Evolutionary conservation across 805 yeast genomes (phyloP).

Genomic region (Scheffersomyces stipitis): DNA sequence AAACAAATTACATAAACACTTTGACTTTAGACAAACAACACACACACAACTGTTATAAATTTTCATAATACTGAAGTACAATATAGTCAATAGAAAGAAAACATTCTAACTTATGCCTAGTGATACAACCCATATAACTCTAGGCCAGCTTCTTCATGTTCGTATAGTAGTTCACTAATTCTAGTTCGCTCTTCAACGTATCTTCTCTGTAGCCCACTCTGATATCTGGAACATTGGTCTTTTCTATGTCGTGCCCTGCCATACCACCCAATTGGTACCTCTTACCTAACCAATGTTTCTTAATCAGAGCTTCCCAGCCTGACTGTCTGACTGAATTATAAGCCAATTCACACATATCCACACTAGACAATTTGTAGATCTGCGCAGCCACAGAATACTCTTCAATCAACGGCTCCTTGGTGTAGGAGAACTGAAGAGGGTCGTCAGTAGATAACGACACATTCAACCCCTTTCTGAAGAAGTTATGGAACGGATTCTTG

Average conservation of each 20-base stretch:
- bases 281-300: slow-evolving; percentile 90
- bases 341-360: slow-evolving; percentile 97
- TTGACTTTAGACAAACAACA: too few relatives aligned
- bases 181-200: slow-evolving; percentile 70
- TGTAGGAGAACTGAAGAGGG: slow-evolving; percentile 95
- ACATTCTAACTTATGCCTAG: too few relatives aligned
- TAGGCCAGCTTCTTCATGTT: too few relatives aligned
- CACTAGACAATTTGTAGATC: slow-evolving; percentile 89
- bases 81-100: too few relatives aligned
- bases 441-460: slow-evolving; percentile 96
- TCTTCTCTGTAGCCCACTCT: slow-evolving; percentile 83
- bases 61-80: too few relatives aligned
- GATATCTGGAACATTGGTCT: slow-evolving; percentile 91
- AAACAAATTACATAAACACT: too few relatives aligned
- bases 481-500: slow-evolving; percentile 90
- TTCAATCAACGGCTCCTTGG: slow-evolving; percentile 95
- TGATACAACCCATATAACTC: too few relatives aligned
- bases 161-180: slow-evolving; percentile 62
- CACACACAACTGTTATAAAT: too few relatives aligned
- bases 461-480: slow-evolving; percentile 90
- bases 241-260: slow-evolving; percentile 86
- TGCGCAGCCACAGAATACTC: slow-evolving; percentile 98
- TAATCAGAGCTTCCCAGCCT: slow-evolving; percentile 87
- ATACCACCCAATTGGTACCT: slow-evolving; percentile 57
- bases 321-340: slow-evolving; percentile 88